Evolutionary conservation across 805 yeast genomes (phyloP).

Genomic region (Komagataella pastoris): DNA sequence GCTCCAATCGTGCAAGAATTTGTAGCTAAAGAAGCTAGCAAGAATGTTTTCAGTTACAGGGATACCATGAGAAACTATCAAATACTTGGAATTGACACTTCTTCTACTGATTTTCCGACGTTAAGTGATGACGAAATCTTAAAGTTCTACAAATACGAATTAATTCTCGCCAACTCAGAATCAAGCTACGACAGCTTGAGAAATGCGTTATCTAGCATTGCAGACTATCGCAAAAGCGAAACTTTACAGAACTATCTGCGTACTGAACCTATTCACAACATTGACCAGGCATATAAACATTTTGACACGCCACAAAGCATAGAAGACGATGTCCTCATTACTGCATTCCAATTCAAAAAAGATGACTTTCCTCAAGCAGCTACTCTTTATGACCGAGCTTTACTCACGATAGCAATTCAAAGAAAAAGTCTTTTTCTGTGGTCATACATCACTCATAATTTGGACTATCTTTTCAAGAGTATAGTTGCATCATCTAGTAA

Average conservation of each 20-base stretch:
- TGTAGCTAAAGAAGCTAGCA: slow-evolving; percentile 32
- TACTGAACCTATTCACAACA: slow-evolving; percentile 32
- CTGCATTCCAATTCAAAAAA: slow-evolving; percentile 57
- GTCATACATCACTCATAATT: slow-evolving; percentile 33
- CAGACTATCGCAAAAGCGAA: slow-evolving; percentile 22
- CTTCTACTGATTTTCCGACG: slow-evolving; percentile 8
- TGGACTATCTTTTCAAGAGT: slow-evolving; percentile 16
- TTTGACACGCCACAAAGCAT: slow-evolving; percentile 38
- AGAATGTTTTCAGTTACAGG: slow-evolving; percentile 37
- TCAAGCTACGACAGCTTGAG: slow-evolving; percentile 18
- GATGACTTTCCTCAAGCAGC: slow-evolving; percentile 35
- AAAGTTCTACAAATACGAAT: slow-evolving; percentile 14
- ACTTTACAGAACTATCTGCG: slow-evolving; percentile 22
- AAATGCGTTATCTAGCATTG: slow-evolving; percentile 24
- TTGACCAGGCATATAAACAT: slow-evolving; percentile 33
- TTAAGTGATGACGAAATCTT: slow-evolving; percentile 13
- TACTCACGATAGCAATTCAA: slow-evolving; percentile 45
- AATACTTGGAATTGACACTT: slow-evolving; percentile 14
- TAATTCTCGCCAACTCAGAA: slow-evolving; percentile 8
- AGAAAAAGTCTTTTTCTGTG: slow-evolving; percentile 46
- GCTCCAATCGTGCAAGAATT: slow-evolving; percentile 29
- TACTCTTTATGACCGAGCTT: slow-evolving; percentile 34
- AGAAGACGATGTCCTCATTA: slow-evolving; percentile 59
- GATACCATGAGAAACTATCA: slow-evolving; percentile 21
- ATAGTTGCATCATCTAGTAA: background rate